phyloP scores from a whole-genome alignment of 371 early-diverging fungal genomes.

The Apophysomyces variabilis region DNA sequence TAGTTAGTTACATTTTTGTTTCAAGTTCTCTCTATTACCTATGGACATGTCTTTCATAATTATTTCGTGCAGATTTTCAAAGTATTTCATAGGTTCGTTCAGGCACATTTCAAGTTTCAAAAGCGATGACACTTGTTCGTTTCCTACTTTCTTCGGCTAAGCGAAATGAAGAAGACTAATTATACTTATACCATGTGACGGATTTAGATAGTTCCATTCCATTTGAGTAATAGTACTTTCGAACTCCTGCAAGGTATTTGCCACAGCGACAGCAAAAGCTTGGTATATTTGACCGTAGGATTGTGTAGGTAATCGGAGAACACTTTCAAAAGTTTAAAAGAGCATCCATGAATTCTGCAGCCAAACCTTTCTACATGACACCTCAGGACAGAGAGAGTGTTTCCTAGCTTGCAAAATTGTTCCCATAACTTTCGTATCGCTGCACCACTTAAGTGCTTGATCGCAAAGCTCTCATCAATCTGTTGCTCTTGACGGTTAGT shows the following conservation, averaged over 20 bases:
- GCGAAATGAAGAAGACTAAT: neutral
- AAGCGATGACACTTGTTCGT: neutral
- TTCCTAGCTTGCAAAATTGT: conserved; percentile 34
- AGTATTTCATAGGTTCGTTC: neutral
- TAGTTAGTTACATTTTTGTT: neutral
- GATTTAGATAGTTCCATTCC: conserved; percentile 21
- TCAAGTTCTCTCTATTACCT: neutral
- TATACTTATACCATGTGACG: conserved; percentile 21
- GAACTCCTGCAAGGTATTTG: conserved; percentile 29
- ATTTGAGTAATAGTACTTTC: conserved; percentile 26
- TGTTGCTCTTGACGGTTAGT: neutral
- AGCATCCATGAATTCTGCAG: neutral
- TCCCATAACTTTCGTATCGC: conserved; percentile 19
- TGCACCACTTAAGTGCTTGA: conserved; percentile 19
- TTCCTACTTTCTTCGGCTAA: neutral
- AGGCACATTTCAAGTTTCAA: conserved; percentile 2
- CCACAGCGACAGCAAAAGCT: conserved; percentile 38
- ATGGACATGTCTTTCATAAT: neutral
- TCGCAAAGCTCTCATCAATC: conserved; percentile 5
- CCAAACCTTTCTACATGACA: conserved; percentile 6
- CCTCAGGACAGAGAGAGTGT: conserved; percentile 31
- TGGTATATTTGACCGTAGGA: conserved; percentile 42
- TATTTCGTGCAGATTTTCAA: neutral
- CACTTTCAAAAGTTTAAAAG: neutral
- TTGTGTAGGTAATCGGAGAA: conserved; percentile 3